phyloP scores from a whole-genome alignment of 768 basidiomycete species.

The Boletus edulis region DNA sequence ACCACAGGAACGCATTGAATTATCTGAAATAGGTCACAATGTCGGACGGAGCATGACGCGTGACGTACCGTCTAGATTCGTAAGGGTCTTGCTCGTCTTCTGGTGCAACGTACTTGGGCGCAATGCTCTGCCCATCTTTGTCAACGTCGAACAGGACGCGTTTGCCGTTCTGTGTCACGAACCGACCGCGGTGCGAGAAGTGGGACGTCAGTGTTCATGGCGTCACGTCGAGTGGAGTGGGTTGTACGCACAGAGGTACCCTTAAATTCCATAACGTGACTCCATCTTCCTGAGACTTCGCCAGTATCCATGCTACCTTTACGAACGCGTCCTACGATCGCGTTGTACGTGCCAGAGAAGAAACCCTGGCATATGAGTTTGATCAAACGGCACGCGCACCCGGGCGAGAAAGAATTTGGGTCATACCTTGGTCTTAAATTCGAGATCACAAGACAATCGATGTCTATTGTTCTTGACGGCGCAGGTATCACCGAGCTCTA shows the following conservation, averaged over 20 bases:
- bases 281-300: constrained; percentile 91
- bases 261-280: constrained; percentile 84
- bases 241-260: constrained; percentile 50
- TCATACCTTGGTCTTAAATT: constrained; percentile 94
- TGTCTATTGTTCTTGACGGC: constrained; percentile 80
- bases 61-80: constrained; percentile 77
- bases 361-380: constrained; percentile 62
- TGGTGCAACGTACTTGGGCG: constrained; percentile 80
- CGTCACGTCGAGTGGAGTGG: not conserved
- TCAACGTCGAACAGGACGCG: constrained; percentile 82
- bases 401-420: not conserved
- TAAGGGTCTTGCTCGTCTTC: constrained; percentile 86
- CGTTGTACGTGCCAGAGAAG: constrained; percentile 96
- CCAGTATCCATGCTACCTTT: constrained; percentile 65
- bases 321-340: constrained; percentile 78
- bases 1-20: too few species aligned
- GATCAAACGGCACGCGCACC: not conserved
- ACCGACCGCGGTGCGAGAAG: not conserved
- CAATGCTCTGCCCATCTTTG: constrained; percentile 69
- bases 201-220: not conserved
- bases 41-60: constrained; percentile 16
- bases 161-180: constrained; percentile 48
- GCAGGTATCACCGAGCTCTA: constrained; percentile 92
- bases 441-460: constrained; percentile 74
- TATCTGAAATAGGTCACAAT: not conserved